Evolutionary conservation across 2,329 filamentous ascomycete species (phyloP), one percentile per base, ranked within the genome.

Genomic region (Ophiostoma piceae): DNA sequence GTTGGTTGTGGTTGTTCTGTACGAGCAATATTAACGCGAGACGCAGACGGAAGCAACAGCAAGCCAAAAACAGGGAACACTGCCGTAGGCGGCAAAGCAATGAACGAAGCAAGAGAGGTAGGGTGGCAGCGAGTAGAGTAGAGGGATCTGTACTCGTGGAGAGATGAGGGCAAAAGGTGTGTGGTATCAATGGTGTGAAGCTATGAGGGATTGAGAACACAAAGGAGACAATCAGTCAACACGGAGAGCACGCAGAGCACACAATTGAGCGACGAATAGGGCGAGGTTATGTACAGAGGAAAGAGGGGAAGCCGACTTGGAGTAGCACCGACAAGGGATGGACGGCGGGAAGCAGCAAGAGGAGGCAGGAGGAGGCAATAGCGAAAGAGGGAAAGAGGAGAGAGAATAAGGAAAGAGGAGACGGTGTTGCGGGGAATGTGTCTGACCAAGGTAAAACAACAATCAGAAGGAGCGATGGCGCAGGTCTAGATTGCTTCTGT

Each of bases 231-330:
- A n/a, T 26, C 35, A 35, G 35, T 5, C 35, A 35, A 35, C 35
- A 35, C 35, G 26, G 26, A 35, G 35, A 9, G 12, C 14, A 51
- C 22, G 12, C n/a, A 32, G 2, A 29, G 3, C 7, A 32, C 26
- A 32, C 57, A 32, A 22, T 65, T 22, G 35, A 65, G 62, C 62
- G 62, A 65, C 62, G 62, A 65, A 65, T 65, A 41, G 62, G 19
- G 32, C 62, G 62, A 65, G 35, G 32, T n/a, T 65, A 9, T 32
- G 57, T 62, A 65, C 7, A 22, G 3, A 14, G n/a, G 19, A 65
- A 65, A 65, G 62, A 65, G 62, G 62, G 62, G 62, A 65, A 65
- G 35, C 32, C 8, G 62, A 65, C 32, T 35, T 37, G 57, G 57
- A 32, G 57, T 62, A 29, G 57, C 57, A 62, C 57, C 7, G 57